Percentiles rank a stretch among this genome's conserved stretches.
phyloP scores from a whole-genome alignment of 1,284 basidiomycete genomes.

The Cryptococcus hybrid region DNA sequence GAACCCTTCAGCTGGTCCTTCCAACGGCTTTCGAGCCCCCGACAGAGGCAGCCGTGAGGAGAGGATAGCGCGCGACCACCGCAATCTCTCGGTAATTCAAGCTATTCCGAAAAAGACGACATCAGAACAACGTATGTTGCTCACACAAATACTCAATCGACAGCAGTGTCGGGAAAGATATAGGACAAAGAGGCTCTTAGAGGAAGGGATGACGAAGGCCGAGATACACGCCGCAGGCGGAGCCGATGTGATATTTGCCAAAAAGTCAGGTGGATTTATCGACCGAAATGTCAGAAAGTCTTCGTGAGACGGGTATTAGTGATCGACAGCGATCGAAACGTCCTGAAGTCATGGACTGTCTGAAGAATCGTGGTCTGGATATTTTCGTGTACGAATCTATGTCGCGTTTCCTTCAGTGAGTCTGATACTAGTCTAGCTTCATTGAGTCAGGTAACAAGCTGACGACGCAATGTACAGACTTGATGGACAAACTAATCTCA shows the following conservation, averaged over 20 bases:
- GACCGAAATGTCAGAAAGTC: too few species aligned
- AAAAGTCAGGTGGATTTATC: not conserved
- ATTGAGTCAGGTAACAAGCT: too few species aligned
- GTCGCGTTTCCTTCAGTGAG: too few species aligned
- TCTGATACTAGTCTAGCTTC: too few species aligned
- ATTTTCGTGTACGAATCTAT: too few species aligned
- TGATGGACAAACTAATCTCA: not conserved
- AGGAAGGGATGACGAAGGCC: constrained; percentile 23
- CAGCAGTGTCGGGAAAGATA: constrained; percentile 22
- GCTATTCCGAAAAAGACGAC: constrained; percentile 24
- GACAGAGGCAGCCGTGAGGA: not conserved
- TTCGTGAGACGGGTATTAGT: too few species aligned
- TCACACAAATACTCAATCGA: constrained; percentile 19
- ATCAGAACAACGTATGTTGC: constrained; percentile 8
- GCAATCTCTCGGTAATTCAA: constrained; percentile 15
- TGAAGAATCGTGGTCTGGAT: too few species aligned
- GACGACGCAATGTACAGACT: too few species aligned
- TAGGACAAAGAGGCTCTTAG: constrained; percentile 19
- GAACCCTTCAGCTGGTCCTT: not conserved
- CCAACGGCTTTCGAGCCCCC: not conserved
- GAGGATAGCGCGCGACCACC: constrained; percentile 25
- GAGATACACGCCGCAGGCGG: constrained; percentile 27
- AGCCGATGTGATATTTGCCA: constrained; percentile 24
- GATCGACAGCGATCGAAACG: too few species aligned
- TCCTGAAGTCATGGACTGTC: too few species aligned